A percentile compares a stretch with the other conserved stretches of the same genome.
Conservation (phyloP, 805 yeast genomes). For the Komagataella kurtzmanii region DNA sequence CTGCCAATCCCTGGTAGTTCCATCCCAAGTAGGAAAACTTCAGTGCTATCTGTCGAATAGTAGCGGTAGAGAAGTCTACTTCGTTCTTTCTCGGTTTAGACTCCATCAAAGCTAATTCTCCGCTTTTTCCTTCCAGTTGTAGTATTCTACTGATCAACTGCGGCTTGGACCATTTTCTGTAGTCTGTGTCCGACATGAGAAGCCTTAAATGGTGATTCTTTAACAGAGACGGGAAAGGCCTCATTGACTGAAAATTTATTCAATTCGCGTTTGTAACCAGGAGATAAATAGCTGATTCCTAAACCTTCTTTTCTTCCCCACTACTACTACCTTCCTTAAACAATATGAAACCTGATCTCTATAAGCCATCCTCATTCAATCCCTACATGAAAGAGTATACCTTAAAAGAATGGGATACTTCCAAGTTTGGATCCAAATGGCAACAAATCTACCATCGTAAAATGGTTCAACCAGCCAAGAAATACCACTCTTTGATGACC, state of each 20-base stretch:
- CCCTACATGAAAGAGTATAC: neutral
- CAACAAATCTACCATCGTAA: neutral
- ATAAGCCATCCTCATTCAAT: neutral
- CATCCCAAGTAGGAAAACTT: constrained; percentile 86
- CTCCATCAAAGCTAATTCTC: neutral
- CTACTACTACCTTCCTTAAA: neutral
- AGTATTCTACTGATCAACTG: constrained; percentile 44
- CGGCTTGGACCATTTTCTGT: constrained; percentile 50
- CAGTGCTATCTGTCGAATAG: constrained; percentile 62
- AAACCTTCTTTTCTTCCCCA: neutral
- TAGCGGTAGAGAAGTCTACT: constrained; percentile 54
- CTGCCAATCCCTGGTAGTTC: constrained; percentile 85
- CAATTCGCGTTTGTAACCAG: neutral
- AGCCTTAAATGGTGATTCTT: neutral
- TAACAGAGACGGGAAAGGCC: neutral
- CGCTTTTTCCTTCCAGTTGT: constrained; percentile 34
- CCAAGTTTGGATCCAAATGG: neutral
- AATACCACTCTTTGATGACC: neutral
- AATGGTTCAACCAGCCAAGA: neutral
- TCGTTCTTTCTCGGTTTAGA: constrained; percentile 12
- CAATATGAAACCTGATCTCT: neutral
- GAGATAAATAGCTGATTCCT: neutral
- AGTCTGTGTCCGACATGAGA: constrained; percentile 9
- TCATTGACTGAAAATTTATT: neutral
- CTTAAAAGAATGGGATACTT: neutral